Base-by-base conservation (phyloP, 2,329 filamentous ascomycete species). In the Nothopassalora personata region DNA sequence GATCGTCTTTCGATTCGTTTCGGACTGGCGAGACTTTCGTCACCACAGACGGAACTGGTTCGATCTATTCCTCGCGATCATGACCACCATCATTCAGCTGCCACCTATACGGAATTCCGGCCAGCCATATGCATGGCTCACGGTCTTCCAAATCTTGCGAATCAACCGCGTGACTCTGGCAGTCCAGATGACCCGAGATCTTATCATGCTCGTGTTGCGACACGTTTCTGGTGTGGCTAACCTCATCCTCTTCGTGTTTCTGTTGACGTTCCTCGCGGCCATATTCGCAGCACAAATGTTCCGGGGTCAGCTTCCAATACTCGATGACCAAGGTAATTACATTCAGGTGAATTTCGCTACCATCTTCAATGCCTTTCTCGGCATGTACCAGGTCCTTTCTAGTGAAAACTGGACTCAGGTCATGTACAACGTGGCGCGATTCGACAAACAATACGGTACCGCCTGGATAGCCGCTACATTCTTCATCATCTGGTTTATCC, bases 321-420 rank as follows among this genome's bases (percentile, higher is more conserved):
- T 70, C n/a, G 84, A 90, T 64, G 74, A 78, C 1, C 72, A 76
- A n/a, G 88, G 86, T 2, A 78, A 88, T 1, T 75, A 82, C 2
- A 85, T 89, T 61, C 76, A 82, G 23, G 84, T 94, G 46, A 89
- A 90, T 0, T 99, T 99, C 72, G 86, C 85, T 71, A 90, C 90
- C 43, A 94, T 99, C 36, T 99, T 88, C 78, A 97, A 97, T 70
- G 89, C 91, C 0, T 99, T 99, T 70, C 80, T 99, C 15, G 94
- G 92, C 58, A 97, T 99, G 91, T 99, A 99, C 72, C 91, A 97
- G 75, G 85, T 99, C 31, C 78, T 99, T 48, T 97, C 94, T 9
- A 97, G 91, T 68, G 94, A 99, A 72, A 91, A 96, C 70, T 99
- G 94, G 94, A 99, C 95, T 0, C 77, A 77, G 0, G 89, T 97